These are phyloP conservation scores for Colletotrichum graminicola DNA, from an alignment of 2,329 filamentous ascomycete genomes.

Conservation along the genomic window DNA sequence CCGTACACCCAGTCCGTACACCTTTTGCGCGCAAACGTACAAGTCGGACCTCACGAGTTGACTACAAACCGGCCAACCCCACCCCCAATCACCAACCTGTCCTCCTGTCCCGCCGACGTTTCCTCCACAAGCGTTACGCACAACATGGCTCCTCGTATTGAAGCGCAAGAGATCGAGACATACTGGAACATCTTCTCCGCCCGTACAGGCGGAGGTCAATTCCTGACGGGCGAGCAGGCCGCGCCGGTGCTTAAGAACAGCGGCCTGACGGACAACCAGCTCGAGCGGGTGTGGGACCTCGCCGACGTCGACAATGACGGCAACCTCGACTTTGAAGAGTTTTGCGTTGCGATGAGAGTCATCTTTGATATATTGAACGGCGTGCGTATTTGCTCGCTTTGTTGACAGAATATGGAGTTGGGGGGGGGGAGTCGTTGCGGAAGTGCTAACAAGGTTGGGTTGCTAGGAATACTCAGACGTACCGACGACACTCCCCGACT, in stretches of 20 bases:
- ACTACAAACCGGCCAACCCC: conserved; percentile 4
- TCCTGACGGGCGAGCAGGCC: conserved; percentile 71
- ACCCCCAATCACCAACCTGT: conserved; percentile 3
- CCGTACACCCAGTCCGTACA: neutral
- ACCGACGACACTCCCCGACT: conserved; percentile 88
- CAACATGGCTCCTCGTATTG: conserved; percentile 71
- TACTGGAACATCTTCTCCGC: conserved; percentile 75
- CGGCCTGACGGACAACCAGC: conserved; percentile 76
- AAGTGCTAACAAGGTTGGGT: conserved; percentile 20
- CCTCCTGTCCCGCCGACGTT: conserved; percentile 8
- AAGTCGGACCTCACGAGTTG: conserved; percentile 2
- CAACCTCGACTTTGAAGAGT: conserved; percentile 98
- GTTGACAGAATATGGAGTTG: neutral
- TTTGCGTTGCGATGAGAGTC: conserved; percentile 97
- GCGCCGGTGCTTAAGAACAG: conserved; percentile 74
- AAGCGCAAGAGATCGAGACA: conserved; percentile 72
- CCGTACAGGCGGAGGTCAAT: conserved; percentile 70
- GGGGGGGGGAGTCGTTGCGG: neutral
- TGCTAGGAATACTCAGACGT: conserved; percentile 88
- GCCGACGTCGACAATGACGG: conserved; percentile 98
- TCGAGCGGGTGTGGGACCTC: conserved; percentile 98
- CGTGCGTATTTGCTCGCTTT: conserved; percentile 63
- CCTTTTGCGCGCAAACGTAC: neutral
- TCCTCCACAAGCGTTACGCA: conserved; percentile 2
- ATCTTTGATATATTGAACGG: conserved; percentile 98